Evolutionary conservation across 768 basidiomycete genomes (phyloP).

Genomic region (Pleurotus eryngii): DNA sequence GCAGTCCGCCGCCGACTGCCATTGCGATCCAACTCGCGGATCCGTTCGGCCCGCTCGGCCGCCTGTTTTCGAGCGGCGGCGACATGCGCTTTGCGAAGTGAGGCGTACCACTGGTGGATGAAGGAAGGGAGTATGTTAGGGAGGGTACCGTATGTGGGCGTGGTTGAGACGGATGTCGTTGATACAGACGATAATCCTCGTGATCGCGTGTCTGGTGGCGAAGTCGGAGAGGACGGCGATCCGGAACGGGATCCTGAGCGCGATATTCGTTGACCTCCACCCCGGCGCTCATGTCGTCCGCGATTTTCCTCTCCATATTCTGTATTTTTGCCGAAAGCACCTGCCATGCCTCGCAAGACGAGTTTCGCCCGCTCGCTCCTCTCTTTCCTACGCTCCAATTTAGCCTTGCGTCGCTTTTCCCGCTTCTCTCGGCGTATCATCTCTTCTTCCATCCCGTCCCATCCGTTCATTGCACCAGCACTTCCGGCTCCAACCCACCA

Average conservation of each 20-base stretch:
- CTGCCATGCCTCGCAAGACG: conserved; percentile 57
- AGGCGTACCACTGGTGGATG: conserved; percentile 53
- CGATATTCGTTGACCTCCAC: background rate
- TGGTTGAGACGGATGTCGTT: conserved; percentile 11
- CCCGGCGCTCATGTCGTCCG: background rate
- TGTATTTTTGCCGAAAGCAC: conserved; percentile 35
- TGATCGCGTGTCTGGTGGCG: conserved; percentile 4
- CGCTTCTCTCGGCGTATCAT: conserved; percentile 52
- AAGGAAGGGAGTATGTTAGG: conserved; percentile 37
- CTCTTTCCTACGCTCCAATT: conserved; percentile 44
- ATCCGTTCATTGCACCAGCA: conserved; percentile 47
- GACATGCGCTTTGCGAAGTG: conserved; percentile 67
- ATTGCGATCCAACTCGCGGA: conserved; percentile 56
- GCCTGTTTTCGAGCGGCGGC: conserved; percentile 71
- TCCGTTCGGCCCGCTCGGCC: conserved; percentile 60
- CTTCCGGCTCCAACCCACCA: conserved; percentile 98
- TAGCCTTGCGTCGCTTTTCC: conserved; percentile 41
- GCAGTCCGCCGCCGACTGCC: conserved; percentile 10
- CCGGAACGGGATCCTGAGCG: background rate
- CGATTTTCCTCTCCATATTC: conserved; percentile 2
- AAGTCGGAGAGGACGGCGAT: conserved; percentile 9
- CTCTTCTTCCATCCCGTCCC: conserved; percentile 61
- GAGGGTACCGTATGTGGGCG: conserved; percentile 16
- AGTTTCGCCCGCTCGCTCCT: conserved; percentile 51
- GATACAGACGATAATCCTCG: conserved; percentile 11